Base-by-base conservation (phyloP, 2,329 filamentous ascomycete genomes). In the Diaporthe batatas region DNA sequence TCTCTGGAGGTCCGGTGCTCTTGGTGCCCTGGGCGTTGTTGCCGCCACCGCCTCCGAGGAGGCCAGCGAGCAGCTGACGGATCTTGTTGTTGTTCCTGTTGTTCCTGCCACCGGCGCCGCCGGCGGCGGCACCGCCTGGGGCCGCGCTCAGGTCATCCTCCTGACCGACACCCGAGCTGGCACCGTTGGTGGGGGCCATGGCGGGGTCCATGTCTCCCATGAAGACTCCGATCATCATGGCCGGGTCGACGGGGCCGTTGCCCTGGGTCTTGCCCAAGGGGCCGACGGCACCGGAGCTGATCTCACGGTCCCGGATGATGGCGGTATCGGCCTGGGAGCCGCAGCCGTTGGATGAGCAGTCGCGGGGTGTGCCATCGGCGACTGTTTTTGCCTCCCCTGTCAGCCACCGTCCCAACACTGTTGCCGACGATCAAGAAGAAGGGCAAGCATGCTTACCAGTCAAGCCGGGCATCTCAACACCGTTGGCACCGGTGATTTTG, bases 251-350 rank as follows among this genome's bases (percentile, higher is more conserved):
- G 62, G 85, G 82, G 44, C 87, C 86, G 68, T 83, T 84, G 73
- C 81, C 84, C 74, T 84, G 76, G 64, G 87, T 90, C 70, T 86
- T 86, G 75, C 88, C 88, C 53, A 90, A 83, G 73, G 88, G 84
- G 47, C 84, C 84, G 39, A 86, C 87, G 76, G 85, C 86, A 76
- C 79, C 81, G 53, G 81, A 84, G 42, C 82, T 83, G 71, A 89
- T 80, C 80, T 89, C 87, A 4, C 79, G 78, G 68, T 83, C 77
- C 51, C 88, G 85, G 78, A 89, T 88, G 81, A 90, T 88, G 76
- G 87, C 83, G 49, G 88, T 89, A 77, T 90, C 88, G 71, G 83
- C 85, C 78, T 90, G 85, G 54, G 87, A 83, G 64, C 88, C 88
- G 76, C 87, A 90, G 47, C 75, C 75, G 69, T 87, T 85, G 72